Evolutionary conservation across 768 basidiomycete genomes (phyloP).

Genomic region (Lenzites betulinus): DNA sequence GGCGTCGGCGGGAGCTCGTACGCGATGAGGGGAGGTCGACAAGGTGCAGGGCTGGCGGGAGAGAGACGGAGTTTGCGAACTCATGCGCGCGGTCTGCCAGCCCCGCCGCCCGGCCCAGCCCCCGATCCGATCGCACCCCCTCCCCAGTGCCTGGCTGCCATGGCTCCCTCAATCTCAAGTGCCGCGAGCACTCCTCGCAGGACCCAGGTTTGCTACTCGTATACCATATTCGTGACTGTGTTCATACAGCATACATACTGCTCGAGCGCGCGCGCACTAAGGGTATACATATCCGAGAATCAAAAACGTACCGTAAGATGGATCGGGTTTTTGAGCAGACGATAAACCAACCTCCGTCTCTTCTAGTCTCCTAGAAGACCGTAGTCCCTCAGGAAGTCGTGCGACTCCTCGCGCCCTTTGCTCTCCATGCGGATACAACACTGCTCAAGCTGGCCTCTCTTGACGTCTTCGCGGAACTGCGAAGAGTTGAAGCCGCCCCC

Average conservation of each 20-base stretch:
- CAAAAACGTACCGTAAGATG: conserved; percentile 1
- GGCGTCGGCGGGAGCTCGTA: conserved; percentile 19
- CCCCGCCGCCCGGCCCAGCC: background rate
- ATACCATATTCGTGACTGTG: background rate
- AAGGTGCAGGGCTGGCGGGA: background rate
- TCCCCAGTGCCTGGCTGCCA: background rate
- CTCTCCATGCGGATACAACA: conserved; percentile 22
- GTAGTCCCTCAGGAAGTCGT: conserved; percentile 10
- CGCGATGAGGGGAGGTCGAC: conserved; percentile 6
- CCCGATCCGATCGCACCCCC: background rate
- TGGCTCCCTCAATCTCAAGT: background rate
- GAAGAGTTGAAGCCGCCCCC: conserved; percentile 34
- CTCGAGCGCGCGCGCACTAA: background rate
- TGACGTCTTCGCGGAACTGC: conserved; percentile 39
- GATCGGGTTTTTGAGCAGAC: background rate
- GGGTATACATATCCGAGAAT: background rate
- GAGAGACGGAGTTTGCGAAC: background rate
- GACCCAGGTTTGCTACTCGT: too few relatives aligned
- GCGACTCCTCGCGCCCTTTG: conserved; percentile 9
- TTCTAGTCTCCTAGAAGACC: conserved; percentile 4
- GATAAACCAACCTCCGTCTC: background rate
- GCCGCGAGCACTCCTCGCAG: too few relatives aligned
- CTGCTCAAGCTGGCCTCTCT: conserved; percentile 45
- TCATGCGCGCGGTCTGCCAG: background rate
- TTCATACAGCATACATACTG: background rate